Evolutionary conservation across 176 grass and related monocot species (phyloP).

Genomic region (Poa annua): DNA sequence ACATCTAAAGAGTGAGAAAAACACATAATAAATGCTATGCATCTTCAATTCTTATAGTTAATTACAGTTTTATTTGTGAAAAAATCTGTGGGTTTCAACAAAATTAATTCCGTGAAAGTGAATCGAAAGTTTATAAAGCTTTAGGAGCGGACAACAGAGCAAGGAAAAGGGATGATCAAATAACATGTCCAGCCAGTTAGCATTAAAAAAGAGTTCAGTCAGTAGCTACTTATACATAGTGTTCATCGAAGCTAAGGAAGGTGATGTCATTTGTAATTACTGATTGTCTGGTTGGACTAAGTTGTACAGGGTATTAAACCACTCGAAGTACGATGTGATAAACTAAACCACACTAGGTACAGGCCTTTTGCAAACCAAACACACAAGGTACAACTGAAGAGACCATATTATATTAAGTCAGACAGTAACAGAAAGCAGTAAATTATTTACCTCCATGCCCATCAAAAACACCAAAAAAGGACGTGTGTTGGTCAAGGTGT

Average conservation of each 20-base stretch:
- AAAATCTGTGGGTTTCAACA: not conserved
- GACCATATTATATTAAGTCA: not conserved
- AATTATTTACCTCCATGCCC: constrained; percentile 70
- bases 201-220: not conserved
- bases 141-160: not conserved
- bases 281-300: not conserved
- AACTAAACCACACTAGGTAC: constrained; percentile 4
- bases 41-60: constrained; percentile 10
- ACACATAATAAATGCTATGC: not conserved
- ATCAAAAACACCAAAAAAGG: constrained; percentile 84
- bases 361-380: not conserved
- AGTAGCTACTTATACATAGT: not conserved
- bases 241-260: not conserved
- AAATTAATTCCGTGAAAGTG: not conserved
- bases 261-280: not conserved
- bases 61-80: not conserved
- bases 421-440: not conserved
- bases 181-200: not conserved
- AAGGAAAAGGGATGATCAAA: constrained; percentile 16
- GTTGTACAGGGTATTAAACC: not conserved
- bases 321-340: not conserved
- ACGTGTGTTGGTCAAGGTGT: constrained; percentile 65
- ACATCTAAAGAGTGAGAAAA: not conserved
- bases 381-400: not conserved
- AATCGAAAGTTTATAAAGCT: not conserved